Percentiles rank a stretch among this genome's conserved stretches.
Conservation (phyloP, 225 moss, liverwort and hornwort species). For the Ulota crispa region DNA sequence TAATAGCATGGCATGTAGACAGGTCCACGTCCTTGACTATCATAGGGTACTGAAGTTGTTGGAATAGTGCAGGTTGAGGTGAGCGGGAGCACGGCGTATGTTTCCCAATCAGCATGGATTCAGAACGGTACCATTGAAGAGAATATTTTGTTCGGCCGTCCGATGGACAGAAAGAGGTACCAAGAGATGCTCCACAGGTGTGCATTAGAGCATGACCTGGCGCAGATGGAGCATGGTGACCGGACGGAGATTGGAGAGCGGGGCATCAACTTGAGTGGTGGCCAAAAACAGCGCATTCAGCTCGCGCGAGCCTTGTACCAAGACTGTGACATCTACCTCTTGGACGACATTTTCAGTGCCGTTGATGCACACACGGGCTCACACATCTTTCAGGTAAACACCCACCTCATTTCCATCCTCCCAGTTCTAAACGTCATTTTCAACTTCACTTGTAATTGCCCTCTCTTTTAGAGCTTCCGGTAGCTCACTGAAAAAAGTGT, state of each 20-base stretch:
- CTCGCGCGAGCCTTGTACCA: constrained; percentile 95
- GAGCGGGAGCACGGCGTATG: constrained; percentile 77
- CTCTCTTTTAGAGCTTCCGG: neutral
- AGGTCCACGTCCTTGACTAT: neutral
- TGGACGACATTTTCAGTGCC: constrained; percentile 96
- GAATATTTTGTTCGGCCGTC: constrained; percentile 76
- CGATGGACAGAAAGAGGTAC: constrained; percentile 64
- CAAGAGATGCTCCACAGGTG: constrained; percentile 53
- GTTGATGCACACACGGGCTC: constrained; percentile 98
- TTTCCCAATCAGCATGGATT: constrained; percentile 91
- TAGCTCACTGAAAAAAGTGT: neutral
- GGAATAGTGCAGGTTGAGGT: constrained; percentile 54
- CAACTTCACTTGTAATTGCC: neutral
- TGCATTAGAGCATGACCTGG: constrained; percentile 69
- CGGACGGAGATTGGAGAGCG: constrained; percentile 95
- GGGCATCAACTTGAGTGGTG: constrained; percentile 91
- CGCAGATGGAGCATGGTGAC: constrained; percentile 82
- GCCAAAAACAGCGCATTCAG: constrained; percentile 98
- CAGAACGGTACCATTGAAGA: constrained; percentile 89
- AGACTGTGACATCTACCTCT: constrained; percentile 81
- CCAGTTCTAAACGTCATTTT: neutral
- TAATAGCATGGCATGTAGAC: neutral
- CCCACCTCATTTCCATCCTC: neutral
- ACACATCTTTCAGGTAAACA: constrained; percentile 70
- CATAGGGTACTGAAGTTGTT: neutral